Evolutionary conservation across 441 rosid genomes (phyloP).

Genomic region (Metrosideros polymorpha): DNA sequence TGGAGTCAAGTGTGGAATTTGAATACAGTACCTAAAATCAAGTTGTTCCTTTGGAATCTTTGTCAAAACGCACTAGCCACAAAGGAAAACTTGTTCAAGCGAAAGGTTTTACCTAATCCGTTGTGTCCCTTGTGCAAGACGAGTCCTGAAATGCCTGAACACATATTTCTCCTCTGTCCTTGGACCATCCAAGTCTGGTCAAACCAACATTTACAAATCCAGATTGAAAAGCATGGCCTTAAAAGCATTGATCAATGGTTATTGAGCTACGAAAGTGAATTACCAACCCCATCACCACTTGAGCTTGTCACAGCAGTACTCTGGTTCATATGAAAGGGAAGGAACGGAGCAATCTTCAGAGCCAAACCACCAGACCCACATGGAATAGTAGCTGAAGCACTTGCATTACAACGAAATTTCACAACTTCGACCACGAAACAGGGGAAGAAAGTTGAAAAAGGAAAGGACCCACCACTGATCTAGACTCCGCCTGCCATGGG

Average conservation of each 20-base stretch:
- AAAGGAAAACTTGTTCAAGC: neutral
- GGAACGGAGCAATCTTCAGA: too few relatives aligned
- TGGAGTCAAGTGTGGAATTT: neutral
- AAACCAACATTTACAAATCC: neutral
- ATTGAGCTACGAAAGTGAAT: too few relatives aligned
- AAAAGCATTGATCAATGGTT: neutral
- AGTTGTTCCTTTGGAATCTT: neutral
- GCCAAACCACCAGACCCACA: too few relatives aligned
- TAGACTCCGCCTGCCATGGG: too few relatives aligned
- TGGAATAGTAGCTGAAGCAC: too few relatives aligned
- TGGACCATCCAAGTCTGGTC: neutral
- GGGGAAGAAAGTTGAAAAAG: too few relatives aligned
- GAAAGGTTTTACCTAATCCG: neutral
- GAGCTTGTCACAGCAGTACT: too few relatives aligned
- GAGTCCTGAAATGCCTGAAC: neutral
- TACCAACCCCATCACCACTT: too few relatives aligned
- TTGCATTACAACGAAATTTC: too few relatives aligned
- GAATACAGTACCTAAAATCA: neutral
- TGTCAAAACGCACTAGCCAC: neutral
- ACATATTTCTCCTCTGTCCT: neutral
- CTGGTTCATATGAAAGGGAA: too few relatives aligned
- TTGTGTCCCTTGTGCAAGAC: neutral
- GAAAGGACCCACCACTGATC: too few relatives aligned
- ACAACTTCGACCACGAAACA: too few relatives aligned
- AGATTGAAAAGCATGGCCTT: neutral